These are phyloP conservation scores for Apiotrichum akiyoshidainum DNA, from an alignment of 1,284 basidiomycete genomes.

Conservation along the genomic window DNA sequence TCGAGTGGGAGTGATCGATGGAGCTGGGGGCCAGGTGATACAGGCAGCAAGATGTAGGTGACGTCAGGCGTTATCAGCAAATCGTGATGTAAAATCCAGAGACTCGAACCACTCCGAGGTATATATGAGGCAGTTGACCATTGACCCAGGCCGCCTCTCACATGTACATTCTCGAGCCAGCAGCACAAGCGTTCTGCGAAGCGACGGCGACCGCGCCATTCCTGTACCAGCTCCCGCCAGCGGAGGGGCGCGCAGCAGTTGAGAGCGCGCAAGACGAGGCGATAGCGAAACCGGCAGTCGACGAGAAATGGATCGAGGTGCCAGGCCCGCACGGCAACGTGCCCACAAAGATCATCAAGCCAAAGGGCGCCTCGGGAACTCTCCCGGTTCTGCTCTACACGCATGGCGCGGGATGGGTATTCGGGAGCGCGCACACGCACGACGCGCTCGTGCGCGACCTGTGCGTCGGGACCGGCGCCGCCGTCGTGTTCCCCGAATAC, in stretches of 20 bases:
- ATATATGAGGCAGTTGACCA: too few relatives aligned
- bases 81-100: too few relatives aligned
- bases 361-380: not conserved
- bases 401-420: constrained; percentile 21
- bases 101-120: too few relatives aligned
- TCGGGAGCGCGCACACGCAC: constrained; percentile 20
- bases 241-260: constrained; percentile 15
- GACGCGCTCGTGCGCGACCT: constrained; percentile 18
- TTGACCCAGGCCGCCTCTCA: constrained; percentile 16
- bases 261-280: constrained; percentile 9
- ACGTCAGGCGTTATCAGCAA: too few relatives aligned
- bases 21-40: too few relatives aligned
- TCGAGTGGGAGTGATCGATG: too few relatives aligned
- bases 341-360: constrained; percentile 12
- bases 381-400: constrained; percentile 20
- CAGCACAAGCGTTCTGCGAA: constrained; percentile 13
- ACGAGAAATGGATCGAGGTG: constrained; percentile 21
- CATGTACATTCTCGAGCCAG: constrained; percentile 16
- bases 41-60: too few relatives aligned
- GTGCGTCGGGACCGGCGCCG: constrained; percentile 14
- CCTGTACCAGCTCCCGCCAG: constrained; percentile 18
- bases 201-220: constrained; percentile 13
- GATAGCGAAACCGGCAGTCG: constrained; percentile 14
- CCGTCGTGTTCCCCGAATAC: constrained; percentile 21
- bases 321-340: not conserved